Base-by-base conservation (phyloP, 2,329 filamentous ascomycete species). In the Beauveria sp. region DNA sequence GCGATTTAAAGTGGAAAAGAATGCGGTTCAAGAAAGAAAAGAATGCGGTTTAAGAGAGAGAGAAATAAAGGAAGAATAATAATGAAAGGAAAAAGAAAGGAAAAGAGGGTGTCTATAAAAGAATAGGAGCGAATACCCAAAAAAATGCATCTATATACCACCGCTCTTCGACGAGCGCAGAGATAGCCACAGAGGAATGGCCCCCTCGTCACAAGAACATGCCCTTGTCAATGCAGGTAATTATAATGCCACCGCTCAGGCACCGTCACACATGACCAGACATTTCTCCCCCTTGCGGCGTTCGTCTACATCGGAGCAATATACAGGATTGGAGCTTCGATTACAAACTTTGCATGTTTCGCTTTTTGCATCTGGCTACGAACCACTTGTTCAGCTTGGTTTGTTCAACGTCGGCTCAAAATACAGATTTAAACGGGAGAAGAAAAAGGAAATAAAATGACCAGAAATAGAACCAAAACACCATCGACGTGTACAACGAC, bases 401-500 rank as follows among this genome's bases (percentile, higher is more conserved):
- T 38, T 38, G 12, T 38, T 38, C 5, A 16, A 38, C 5, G 34
- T 12, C 14, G 34, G 34, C 34, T 38, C 5, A 38, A 38, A 38
- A 12, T 16, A 38, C 34, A 38, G 34, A 38, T 16, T 38, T 14
- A 16, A 38, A 38, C 5, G 34, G 34, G 12, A 42, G 30, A 55
- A 45, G 3, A 57, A 57, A 57, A 47, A 20, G 14, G 0, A 38
- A 34, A 34, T 2, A 6, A 38, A 40, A 24, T 10, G 28, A 42
- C 22, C 20, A 28, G 34, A 38, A 38, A 38, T 24, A 24, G 6
- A n/a, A 18, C 40, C 30, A 8, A 5, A 14, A 47, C 30, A 30
- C 16, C 47, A 43, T 42, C 47, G 20, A 52, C 57, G 57, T 59
- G 57, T 59, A 42, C 57, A 59, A 50, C 16, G 57, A 24, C 56